These are phyloP conservation scores for Paracoccidioides lutzii DNA, from an alignment of 2,329 filamentous ascomycete genomes.

Conservation along the genomic window DNA sequence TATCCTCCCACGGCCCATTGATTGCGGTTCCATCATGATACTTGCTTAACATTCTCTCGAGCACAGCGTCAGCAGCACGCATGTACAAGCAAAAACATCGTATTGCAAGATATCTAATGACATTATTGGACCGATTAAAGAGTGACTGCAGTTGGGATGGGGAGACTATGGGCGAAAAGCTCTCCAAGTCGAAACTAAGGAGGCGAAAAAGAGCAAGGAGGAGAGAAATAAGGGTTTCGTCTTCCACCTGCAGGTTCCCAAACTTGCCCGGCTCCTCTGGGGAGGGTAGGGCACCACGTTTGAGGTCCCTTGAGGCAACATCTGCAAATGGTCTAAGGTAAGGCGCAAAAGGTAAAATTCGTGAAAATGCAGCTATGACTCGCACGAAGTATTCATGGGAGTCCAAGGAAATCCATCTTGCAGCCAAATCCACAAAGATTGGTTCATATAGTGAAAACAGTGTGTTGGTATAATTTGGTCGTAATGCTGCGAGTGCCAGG, in stretches of 20 bases:
- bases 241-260: slow-evolving; percentile 23
- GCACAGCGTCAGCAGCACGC: slow-evolving; percentile 64
- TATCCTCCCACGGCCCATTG: slow-evolving; percentile 61
- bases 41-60: slow-evolving; percentile 56
- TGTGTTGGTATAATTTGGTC: slow-evolving; percentile 37
- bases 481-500: slow-evolving; percentile 57
- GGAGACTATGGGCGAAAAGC: slow-evolving; percentile 53
- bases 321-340: slow-evolving; percentile 63
- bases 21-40: slow-evolving; percentile 54
- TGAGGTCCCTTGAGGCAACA: slow-evolving; percentile 28
- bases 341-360: slow-evolving; percentile 69
- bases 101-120: slow-evolving; percentile 68
- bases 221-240: slow-evolving; percentile 30
- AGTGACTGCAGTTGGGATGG: slow-evolving; percentile 56
- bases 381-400: slow-evolving; percentile 22
- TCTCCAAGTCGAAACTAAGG: slow-evolving; percentile 58
- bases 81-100: slow-evolving; percentile 69
- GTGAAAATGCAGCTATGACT: slow-evolving; percentile 60
- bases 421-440: slow-evolving; percentile 69
- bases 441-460: slow-evolving; percentile 63
- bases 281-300: slow-evolving; percentile 21
- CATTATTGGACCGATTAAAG: slow-evolving; percentile 45
- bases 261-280: slow-evolving; percentile 20
- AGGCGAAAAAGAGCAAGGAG: slow-evolving; percentile 67
- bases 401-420: slow-evolving; percentile 52